Conservation (phyloP, 352 stramenopile genomes). For the Globisporangium rhizosaccharum region DNA sequence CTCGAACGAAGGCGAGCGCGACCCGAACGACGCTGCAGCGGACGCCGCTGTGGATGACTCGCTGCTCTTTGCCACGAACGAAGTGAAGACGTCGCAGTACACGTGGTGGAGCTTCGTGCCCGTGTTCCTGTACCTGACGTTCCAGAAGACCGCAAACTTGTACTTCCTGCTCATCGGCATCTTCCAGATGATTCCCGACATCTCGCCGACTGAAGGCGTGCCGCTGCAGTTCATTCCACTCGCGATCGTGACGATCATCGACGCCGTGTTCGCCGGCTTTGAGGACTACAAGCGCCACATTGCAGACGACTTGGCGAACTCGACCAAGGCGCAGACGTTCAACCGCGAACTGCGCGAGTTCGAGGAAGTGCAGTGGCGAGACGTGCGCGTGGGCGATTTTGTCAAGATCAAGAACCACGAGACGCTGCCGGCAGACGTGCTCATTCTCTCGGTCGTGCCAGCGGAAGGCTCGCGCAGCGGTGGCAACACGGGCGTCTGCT, state of each 20-base stretch:
- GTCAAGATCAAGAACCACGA: slow-evolving; percentile 83
- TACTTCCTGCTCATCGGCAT: slow-evolving; percentile 89
- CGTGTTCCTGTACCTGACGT: slow-evolving; percentile 83
- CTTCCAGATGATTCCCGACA: slow-evolving; percentile 81
- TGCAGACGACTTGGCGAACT: slow-evolving; percentile 72
- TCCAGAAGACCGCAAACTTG: slow-evolving; percentile 85
- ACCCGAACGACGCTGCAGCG: not conserved
- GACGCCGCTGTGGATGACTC: slow-evolving; percentile 16
- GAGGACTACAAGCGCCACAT: slow-evolving; percentile 84
- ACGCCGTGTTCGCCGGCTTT: slow-evolving; percentile 76
- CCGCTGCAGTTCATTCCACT: slow-evolving; percentile 82
- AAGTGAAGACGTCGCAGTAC: slow-evolving; percentile 84
- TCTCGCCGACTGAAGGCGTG: slow-evolving; percentile 76
- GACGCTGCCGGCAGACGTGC: slow-evolving; percentile 70
- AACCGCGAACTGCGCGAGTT: slow-evolving; percentile 80
- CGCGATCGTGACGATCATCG: slow-evolving; percentile 77
- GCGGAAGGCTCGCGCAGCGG: slow-evolving; percentile 48
- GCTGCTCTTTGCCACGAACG: slow-evolving; percentile 61
- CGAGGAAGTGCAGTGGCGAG: slow-evolving; percentile 78
- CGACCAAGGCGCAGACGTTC: slow-evolving; percentile 53
- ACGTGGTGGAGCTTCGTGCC: slow-evolving; percentile 87
- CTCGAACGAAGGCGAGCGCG: slow-evolving; percentile 10
- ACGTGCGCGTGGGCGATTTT: slow-evolving; percentile 77
- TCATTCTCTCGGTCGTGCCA: slow-evolving; percentile 73
- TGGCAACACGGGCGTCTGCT: slow-evolving; percentile 74